Percentiles rank a stretch among this genome's conserved stretches.
phyloP scores from a whole-genome alignment of 805 yeast species.

The Sugiyamaella boreocaroliniensis region DNA sequence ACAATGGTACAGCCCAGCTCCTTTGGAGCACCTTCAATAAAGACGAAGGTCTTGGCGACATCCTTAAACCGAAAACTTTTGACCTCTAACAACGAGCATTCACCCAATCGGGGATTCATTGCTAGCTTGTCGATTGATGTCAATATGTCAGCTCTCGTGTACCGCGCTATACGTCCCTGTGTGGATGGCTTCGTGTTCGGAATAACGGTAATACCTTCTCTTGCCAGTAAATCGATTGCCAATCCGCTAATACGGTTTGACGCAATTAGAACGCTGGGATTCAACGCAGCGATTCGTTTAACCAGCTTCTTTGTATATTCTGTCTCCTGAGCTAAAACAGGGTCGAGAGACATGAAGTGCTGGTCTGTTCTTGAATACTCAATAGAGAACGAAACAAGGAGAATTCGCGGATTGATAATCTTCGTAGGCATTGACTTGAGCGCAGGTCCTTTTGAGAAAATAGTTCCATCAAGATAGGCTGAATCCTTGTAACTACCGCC shows the following conservation, averaged over 20 bases:
- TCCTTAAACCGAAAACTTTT: conserved; percentile 54
- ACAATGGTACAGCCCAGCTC: conserved; percentile 78
- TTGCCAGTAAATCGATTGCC: conserved; percentile 64
- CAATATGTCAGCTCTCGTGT: conserved; percentile 79
- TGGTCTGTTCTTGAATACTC: conserved; percentile 68
- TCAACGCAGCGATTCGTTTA: conserved; percentile 64
- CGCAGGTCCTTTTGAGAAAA: conserved; percentile 79
- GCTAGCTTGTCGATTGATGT: conserved; percentile 81
- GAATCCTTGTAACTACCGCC: conserved; percentile 68
- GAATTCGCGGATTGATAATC: conserved; percentile 63
- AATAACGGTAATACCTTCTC: conserved; percentile 75
- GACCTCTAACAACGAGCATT: conserved; percentile 66
- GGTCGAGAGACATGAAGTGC: conserved; percentile 73
- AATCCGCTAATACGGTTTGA: conserved; percentile 77
- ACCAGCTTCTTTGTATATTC: conserved; percentile 80
- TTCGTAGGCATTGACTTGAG: conserved; percentile 66
- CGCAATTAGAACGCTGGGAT: conserved; percentile 72
- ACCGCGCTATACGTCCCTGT: conserved; percentile 65
- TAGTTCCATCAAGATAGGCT: conserved; percentile 63
- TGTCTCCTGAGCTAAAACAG: conserved; percentile 78
- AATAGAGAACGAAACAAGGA: conserved; percentile 80
- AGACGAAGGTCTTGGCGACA: conserved; percentile 58
- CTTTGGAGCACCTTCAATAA: conserved; percentile 67
- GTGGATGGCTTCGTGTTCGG: conserved; percentile 76
- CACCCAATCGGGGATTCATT: conserved; percentile 63